These are phyloP conservation scores for Trichoderma virens DNA, from an alignment of 495 filamentous ascomycete species.

Conservation along the genomic window DNA sequence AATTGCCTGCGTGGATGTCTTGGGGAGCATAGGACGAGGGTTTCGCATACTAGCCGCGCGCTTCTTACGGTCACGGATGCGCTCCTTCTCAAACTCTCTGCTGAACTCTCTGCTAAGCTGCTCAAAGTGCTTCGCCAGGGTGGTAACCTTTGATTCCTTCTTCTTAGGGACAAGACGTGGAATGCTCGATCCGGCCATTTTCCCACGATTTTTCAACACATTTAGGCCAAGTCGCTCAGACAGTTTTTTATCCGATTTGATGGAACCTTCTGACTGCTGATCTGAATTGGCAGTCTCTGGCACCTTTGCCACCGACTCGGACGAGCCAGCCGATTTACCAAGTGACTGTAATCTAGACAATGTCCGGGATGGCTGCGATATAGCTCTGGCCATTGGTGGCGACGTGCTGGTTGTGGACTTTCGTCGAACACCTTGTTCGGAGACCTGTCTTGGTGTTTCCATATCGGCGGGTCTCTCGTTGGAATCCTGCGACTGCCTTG, in stretches of 20 bases:
- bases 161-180: constrained; percentile 70
- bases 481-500: constrained; percentile 17
- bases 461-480: constrained; percentile 14
- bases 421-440: constrained; percentile 36
- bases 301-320: constrained; percentile 26
- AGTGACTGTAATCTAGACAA: constrained; percentile 28
- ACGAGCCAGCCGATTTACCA: constrained; percentile 22
- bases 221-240: constrained; percentile 55
- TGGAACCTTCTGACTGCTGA: constrained; percentile 22
- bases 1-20: constrained; percentile 88
- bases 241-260: constrained; percentile 62
- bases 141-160: constrained; percentile 71
- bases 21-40: constrained; percentile 70
- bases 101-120: constrained; percentile 73
- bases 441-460: constrained; percentile 12
- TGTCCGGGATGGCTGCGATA: constrained; percentile 55
- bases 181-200: constrained; percentile 67
- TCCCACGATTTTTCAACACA: constrained; percentile 52
- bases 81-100: constrained; percentile 73
- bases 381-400: constrained; percentile 59
- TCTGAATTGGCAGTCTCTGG: constrained; percentile 23
- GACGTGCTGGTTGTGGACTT: constrained; percentile 41
- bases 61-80: constrained; percentile 74
- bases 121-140: constrained; percentile 89
- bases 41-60: constrained; percentile 73